Evolutionary conservation across 176 grass and related monocot genomes (phyloP), one percentile per base, ranked within the genome.

Genomic region (Hordeum marinum): DNA sequence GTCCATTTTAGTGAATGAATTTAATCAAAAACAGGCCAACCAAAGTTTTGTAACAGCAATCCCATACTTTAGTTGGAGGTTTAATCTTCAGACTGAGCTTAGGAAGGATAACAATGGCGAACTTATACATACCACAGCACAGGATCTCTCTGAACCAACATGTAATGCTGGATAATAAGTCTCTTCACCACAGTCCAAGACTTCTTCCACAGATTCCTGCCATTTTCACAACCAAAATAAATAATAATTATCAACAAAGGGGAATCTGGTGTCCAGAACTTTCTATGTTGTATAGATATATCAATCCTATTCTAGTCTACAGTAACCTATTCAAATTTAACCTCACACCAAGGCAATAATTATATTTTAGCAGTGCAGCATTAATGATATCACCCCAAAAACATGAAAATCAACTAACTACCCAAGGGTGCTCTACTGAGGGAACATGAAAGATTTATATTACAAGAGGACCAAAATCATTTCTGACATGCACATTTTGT

Each of bases 121-220:
- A 23, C 2, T 35, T 61, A 79, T 82, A 85, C 81, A 78, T 95
- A 98, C 96, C 93, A 98, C 82, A 48, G 89, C 67, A 79, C 59
- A 87, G 31, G 88, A 92, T 70, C 85, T 87, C 60, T 86, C 83
- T 27, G 85, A 93, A 72, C 77, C 89, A 79, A 98, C 87, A 87
- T 95, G 91, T 65, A 95, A 80, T 90, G 95, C 95, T 80, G 95
- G 89, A 93, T 94, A 98, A 84, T 93, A 98, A 36, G 84, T 98
- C 77, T 95, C 93, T 92, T 95, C 93, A 36, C 95, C 95, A 87
- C 85, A 77, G 85, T 98, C 95, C 58, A 95, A 80, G 39, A 76
- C 42, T 77, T 82, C 87, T 77, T 87, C 82, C 5, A 35, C 76
- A 21, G 10, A 18, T 35, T 84, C 89, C 93, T 98, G 80, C 59